Conservation (phyloP, 2,329 filamentous ascomycete species). For the Aspergillus novofumigatus region DNA sequence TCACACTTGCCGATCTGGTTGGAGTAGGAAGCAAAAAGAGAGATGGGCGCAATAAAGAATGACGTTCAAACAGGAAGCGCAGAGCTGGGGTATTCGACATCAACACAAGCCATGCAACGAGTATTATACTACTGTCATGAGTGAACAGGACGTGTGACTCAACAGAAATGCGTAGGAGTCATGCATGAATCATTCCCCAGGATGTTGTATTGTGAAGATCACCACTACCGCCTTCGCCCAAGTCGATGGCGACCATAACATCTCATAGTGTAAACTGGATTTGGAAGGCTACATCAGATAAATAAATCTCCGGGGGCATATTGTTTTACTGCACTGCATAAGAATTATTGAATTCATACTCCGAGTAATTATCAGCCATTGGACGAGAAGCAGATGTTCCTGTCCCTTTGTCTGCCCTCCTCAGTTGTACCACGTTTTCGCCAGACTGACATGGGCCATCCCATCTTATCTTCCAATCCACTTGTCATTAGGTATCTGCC, state of each 20-base stretch:
- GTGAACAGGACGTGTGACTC: neutral
- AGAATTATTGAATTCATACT: neutral
- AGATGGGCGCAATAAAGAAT: slow-evolving; percentile 6
- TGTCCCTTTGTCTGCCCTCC: neutral
- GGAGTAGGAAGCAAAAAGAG: slow-evolving; percentile 14
- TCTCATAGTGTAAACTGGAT: neutral
- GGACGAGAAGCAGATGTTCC: neutral
- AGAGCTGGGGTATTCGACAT: slow-evolving; percentile 18
- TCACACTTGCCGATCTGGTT: slow-evolving; percentile 6
- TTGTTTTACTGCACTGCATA: neutral
- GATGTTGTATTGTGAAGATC: neutral
- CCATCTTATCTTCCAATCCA: slow-evolving; percentile 4
- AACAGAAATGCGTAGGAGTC: neutral
- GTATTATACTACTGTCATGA: neutral
- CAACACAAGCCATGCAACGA: slow-evolving; percentile 13
- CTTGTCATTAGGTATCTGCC: neutral
- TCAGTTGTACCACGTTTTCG: slow-evolving; percentile 13
- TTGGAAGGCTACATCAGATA: neutral
- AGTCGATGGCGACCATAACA: neutral
- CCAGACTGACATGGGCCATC: slow-evolving; percentile 14
- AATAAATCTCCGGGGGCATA: neutral
- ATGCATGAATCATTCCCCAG: neutral
- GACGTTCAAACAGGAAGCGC: slow-evolving; percentile 15
- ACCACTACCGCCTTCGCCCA: neutral
- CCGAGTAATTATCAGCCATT: neutral